Base-by-base conservation (phyloP, 768 basidiomycete genomes). In the Hydnomerulius pinastri region DNA sequence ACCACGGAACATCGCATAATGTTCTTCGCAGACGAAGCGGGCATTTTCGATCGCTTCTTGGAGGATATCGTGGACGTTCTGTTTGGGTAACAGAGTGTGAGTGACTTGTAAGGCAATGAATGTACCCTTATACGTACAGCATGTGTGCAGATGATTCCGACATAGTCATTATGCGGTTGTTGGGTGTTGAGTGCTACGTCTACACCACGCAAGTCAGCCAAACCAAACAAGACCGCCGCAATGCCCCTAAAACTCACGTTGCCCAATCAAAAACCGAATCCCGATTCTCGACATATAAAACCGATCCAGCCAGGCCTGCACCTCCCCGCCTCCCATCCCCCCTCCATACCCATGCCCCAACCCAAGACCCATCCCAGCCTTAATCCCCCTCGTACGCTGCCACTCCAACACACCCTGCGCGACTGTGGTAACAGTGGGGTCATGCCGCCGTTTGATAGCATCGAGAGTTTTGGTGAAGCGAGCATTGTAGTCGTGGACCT, bases 21-120 rank as follows among this genome's bases (percentile, higher is more conserved):
- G 94, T 62, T 98, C 95, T 71, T 97, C 95, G 73, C 95, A 97
- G 21, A 90, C 88, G 64, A 86, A 90, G 15, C 88, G 84, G 6
- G 97, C 94, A 68, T 99, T 98, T 69, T 99, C 96, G 59, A 98
- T 98, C 0, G 96, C 91, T 76, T 99, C 97, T 63, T 92, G 88
- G n/a, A 96, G 87, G 55, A 98, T 97, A 63, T 98, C 94, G 61
- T 94, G 93, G 0, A 99, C 86, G 67, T 94, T 98, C 83, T 90
- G 61, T 29, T 43, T 55, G 42, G 46, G 24, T 32, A 9, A 27
- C 24, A 40, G 50, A 11, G 43, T 38, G 8, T 6, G 37, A 7
- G 30, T 18, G 17, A 27, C 29, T 10, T 44, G 28, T 3, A 7
- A n/a, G n/a, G n/a, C n/a, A n/a, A n/a, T n/a, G 18, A 50, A 30